phyloP scores from a whole-genome alignment of 2,329 filamentous ascomycete species.

The Neopestalotiopsis sp. region DNA sequence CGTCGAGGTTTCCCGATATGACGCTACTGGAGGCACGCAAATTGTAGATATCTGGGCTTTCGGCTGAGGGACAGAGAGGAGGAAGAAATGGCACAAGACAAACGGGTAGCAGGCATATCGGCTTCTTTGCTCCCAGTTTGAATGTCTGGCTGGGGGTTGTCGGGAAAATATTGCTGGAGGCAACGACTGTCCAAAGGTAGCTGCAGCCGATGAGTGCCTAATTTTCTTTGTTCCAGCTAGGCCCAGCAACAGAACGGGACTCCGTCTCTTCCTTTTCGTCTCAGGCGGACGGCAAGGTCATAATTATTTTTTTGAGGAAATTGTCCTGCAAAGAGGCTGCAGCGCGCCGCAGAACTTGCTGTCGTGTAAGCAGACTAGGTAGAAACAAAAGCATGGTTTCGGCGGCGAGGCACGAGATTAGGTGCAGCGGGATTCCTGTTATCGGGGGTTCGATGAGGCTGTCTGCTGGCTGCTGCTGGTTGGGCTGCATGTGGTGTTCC shows the following conservation, averaged over 20 bases:
- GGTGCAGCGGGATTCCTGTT: neutral
- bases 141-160: neutral
- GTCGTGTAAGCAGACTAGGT: neutral
- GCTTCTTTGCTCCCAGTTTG: neutral
- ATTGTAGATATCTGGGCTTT: neutral
- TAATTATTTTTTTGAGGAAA: neutral
- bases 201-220: no score
- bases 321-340: neutral
- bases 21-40: no score
- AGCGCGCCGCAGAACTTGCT: neutral
- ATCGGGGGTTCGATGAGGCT: no score
- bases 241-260: neutral
- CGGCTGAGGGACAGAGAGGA: neutral
- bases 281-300: neutral
- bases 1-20: neutral
- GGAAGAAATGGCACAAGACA: neutral
- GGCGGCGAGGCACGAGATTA: neutral
- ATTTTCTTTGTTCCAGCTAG: neutral
- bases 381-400: neutral
- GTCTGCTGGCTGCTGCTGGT: no score
- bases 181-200: no score
- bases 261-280: neutral
- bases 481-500: no score
- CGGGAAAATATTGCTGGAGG: neutral
- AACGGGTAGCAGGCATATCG: neutral